Evolutionary conservation across 306 rosid species (phyloP).

Genomic region (Citrullus colocynthis): DNA sequence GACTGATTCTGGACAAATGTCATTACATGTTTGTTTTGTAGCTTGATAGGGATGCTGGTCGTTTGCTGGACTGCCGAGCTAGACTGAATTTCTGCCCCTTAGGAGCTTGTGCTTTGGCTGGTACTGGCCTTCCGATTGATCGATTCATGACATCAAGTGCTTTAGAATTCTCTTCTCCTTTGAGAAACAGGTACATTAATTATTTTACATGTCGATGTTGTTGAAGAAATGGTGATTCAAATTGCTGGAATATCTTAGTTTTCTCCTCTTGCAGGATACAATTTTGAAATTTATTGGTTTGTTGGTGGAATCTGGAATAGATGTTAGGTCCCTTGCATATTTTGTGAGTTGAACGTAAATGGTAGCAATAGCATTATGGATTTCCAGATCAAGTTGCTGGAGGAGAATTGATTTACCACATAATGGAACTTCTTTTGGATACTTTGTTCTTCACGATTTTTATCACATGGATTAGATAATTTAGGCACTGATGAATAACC

Average conservation of each 20-base stretch:
- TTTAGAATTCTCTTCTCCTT: constrained; percentile 71
- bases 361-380: neutral
- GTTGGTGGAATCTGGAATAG: neutral
- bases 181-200: constrained; percentile 71
- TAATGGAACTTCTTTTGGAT: neutral
- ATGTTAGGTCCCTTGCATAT: neutral
- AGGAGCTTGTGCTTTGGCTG: constrained; percentile 98
- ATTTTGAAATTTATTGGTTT: neutral
- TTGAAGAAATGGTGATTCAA: neutral
- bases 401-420: neutral
- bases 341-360: neutral
- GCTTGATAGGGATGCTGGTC: constrained; percentile 89
- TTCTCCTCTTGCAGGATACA: neutral
- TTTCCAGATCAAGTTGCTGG: too few species aligned
- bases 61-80: constrained; percentile 68
- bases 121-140: constrained; percentile 97
- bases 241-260: neutral
- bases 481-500: neutral
- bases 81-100: constrained; percentile 83
- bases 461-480: neutral
- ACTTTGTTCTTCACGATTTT: neutral
- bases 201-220: neutral
- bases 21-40: constrained; percentile 20
- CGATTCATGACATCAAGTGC: constrained; percentile 88
- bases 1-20: constrained; percentile 7